These are phyloP conservation scores for Aureobasidium sp. DNA, from an alignment of 2,329 filamentous ascomycete genomes.

Conservation along the genomic window DNA sequence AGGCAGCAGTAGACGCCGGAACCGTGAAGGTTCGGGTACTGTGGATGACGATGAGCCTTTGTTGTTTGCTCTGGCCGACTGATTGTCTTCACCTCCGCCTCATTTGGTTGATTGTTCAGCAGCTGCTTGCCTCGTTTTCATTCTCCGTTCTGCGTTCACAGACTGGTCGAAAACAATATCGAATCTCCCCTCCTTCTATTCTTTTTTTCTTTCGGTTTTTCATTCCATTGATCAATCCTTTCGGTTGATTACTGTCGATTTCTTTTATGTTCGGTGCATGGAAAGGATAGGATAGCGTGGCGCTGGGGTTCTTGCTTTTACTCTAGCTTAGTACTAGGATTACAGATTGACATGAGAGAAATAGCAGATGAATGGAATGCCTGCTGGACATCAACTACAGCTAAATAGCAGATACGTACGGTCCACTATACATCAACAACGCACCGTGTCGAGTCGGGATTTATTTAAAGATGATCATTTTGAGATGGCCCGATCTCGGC, in stretches of 20 bases:
- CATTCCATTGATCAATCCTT: too few species aligned
- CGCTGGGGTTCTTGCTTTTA: too few species aligned
- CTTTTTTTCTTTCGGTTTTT: not conserved
- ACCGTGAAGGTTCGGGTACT: slow-evolving; percentile 26
- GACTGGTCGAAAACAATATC: not conserved
- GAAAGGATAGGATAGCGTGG: too few species aligned
- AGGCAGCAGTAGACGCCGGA: not conserved
- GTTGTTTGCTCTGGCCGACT: slow-evolving; percentile 65
- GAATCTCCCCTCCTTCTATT: not conserved
- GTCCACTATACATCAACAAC: too few species aligned
- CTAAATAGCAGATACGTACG: not conserved
- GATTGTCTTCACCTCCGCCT: not conserved
- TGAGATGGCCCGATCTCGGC: not conserved
- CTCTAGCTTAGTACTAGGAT: too few species aligned
- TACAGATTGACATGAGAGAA: too few species aligned
- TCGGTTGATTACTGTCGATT: too few species aligned
- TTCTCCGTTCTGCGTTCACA: not conserved
- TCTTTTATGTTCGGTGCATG: too few species aligned
- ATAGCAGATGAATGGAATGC: too few species aligned
- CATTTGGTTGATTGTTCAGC: not conserved
- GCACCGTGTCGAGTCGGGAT: too few species aligned
- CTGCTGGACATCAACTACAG: too few species aligned
- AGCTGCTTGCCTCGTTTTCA: not conserved
- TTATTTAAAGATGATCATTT: too few species aligned
- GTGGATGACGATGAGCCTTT: slow-evolving; percentile 59